These are phyloP conservation scores for Carex parvula DNA, from an alignment of 176 grass and related monocot genomes.

Conservation along the genomic window DNA sequence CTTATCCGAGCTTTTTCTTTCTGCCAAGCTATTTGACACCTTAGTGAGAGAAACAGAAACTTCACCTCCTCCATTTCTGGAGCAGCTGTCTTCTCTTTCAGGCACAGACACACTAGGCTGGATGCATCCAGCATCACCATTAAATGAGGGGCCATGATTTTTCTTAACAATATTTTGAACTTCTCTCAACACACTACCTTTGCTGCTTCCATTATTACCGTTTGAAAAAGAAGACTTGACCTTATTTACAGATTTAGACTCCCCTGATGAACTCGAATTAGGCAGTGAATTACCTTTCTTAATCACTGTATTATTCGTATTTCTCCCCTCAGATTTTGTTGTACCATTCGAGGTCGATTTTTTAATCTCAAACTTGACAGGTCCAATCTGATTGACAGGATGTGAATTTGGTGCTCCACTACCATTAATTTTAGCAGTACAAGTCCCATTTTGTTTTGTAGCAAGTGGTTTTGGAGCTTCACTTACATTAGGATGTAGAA, in stretches of 20 bases:
- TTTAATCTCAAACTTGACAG: slow-evolving; percentile 60
- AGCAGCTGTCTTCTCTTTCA: slow-evolving; percentile 23
- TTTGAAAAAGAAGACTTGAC: slow-evolving; percentile 8
- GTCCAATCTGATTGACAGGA: slow-evolving; percentile 56
- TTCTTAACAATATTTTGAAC: slow-evolving; percentile 27
- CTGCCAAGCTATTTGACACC: slow-evolving; percentile 24
- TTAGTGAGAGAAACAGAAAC: slow-evolving; percentile 32
- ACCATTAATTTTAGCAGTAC: slow-evolving; percentile 60
- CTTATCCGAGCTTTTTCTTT: slow-evolving; percentile 35
- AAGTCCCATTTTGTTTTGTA: slow-evolving; percentile 51
- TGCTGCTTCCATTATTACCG: background rate
- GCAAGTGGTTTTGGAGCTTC: slow-evolving; percentile 50
- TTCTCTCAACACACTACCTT: slow-evolving; percentile 14
- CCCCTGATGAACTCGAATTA: slow-evolving; percentile 23
- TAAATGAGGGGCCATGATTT: slow-evolving; percentile 26
- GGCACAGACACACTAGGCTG: slow-evolving; percentile 13
- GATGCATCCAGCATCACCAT: background rate
- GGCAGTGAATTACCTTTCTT: slow-evolving; percentile 4
- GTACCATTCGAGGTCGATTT: slow-evolving; percentile 50
- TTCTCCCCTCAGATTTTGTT: slow-evolving; percentile 32
- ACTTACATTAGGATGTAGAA: slow-evolving; percentile 53
- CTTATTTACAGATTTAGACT: slow-evolving; percentile 31
- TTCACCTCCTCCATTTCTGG: slow-evolving; percentile 25
- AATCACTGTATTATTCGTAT: slow-evolving; percentile 30
- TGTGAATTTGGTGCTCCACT: slow-evolving; percentile 47